phyloP scores from a whole-genome alignment of 1,284 basidiomycete genomes.

The Ceratobasidium papillatum region DNA sequence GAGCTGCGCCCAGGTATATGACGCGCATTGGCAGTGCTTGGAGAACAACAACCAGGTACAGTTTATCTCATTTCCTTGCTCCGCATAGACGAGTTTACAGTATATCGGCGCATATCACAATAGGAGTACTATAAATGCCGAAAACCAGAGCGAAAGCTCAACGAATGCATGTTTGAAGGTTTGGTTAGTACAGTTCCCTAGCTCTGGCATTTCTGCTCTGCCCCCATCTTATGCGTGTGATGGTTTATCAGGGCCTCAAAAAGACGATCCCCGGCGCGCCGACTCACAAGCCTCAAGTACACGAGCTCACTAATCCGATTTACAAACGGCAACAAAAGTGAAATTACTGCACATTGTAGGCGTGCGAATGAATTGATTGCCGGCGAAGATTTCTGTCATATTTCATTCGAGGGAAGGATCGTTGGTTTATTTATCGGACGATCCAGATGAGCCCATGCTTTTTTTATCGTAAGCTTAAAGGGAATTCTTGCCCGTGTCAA shows the following conservation, averaged over 20 bases:
- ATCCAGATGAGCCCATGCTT: background rate
- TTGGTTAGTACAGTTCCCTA: conserved; percentile 64
- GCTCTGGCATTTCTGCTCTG: background rate
- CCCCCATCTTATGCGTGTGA: conserved; percentile 24
- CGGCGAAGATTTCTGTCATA: background rate
- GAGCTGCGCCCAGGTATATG: conserved; percentile 88
- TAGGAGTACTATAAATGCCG: conserved; percentile 93
- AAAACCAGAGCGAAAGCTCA: conserved; percentile 88
- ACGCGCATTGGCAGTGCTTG: conserved; percentile 94
- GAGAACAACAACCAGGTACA: conserved; percentile 94
- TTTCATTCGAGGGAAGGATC: background rate
- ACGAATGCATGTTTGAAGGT: conserved; percentile 97
- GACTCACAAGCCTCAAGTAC: conserved; percentile 83
- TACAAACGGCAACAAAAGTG: conserved; percentile 79
- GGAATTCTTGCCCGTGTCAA: background rate
- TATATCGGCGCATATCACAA: background rate
- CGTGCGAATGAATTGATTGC: background rate
- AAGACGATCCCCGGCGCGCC: conserved; percentile 95
- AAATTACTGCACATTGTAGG: conserved; percentile 48
- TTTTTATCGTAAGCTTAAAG: background rate
- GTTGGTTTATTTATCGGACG: background rate
- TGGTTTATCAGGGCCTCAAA: conserved; percentile 72
- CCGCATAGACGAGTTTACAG: conserved; percentile 16
- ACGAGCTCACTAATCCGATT: conserved; percentile 89
- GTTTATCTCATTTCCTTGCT: conserved; percentile 43